Percentiles rank a stretch among this genome's conserved stretches.
phyloP scores from a whole-genome alignment of 306 rosid genomes.

The Casuarina cunninghamiana region DNA sequence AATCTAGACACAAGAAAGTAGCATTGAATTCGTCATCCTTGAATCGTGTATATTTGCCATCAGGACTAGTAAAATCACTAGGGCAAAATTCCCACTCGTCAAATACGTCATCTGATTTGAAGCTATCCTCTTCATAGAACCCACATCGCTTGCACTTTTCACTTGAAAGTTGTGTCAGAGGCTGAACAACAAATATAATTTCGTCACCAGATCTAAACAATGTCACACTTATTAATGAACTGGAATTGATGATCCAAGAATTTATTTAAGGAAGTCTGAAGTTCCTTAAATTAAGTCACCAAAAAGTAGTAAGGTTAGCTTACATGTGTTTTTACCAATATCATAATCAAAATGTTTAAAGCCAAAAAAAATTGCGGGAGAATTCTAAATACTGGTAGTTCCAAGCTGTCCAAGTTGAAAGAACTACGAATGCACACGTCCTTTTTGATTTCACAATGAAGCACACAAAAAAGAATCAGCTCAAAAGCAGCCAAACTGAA shows the following conservation, averaged over 20 bases:
- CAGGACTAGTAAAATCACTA: conserved; percentile 57
- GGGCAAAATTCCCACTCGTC: conserved; percentile 98
- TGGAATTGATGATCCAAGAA: conserved; percentile 13
- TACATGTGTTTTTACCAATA: neutral
- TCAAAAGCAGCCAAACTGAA: neutral
- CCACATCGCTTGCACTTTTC: conserved; percentile 93
- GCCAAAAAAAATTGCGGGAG: neutral
- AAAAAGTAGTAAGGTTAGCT: neutral
- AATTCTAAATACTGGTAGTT: neutral
- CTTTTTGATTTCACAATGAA: no score
- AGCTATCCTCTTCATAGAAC: conserved; percentile 68
- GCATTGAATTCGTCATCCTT: conserved; percentile 72
- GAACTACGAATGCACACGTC: neutral
- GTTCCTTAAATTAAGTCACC: neutral
- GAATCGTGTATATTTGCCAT: conserved; percentile 52
- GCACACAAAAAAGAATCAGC: neutral
- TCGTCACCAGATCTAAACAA: conserved; percentile 26
- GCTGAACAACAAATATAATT: conserved; percentile 54
- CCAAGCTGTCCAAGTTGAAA: neutral
- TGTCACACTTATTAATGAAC: conserved; percentile 14
- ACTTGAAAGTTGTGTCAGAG: conserved; percentile 58
- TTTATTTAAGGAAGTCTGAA: conserved; percentile 15
- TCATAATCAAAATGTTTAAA: neutral
- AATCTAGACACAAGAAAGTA: conserved; percentile 57
- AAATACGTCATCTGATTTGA: conserved; percentile 60